Base-by-base conservation (phyloP, 176 grass and related monocot genomes). In the Aegilops umbellulata region DNA sequence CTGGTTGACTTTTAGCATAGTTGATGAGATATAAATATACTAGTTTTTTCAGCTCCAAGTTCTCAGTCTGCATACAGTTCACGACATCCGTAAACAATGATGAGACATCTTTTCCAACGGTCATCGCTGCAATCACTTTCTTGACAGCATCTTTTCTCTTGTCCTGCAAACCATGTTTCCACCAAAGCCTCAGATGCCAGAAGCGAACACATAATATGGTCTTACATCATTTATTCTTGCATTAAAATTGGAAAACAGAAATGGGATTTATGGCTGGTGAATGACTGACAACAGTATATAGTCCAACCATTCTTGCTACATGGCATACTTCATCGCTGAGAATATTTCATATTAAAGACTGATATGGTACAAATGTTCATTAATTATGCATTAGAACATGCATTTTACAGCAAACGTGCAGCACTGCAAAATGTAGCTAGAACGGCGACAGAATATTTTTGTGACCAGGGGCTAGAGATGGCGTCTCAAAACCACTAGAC, bases 31-130 rank as follows among this genome's bases (percentile, higher is more conserved):
- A 99, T 51, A 99, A 89, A 90, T 99, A 99, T 35, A 99, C 97
- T 88, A 99, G 87, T 76, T 99, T 99, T 89, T 99, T 99, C 60
- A 99, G 81, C 85, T 99, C 97, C 68, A 99, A 83, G 77, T 96
- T 99, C 79, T 99, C 97, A 11, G 97, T 99, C 83, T 99, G 97
- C 97, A 95, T 99, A 85, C 97, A 99, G 87, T 99, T 99, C 57
- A 95, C 97, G 8, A 96, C 94, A 74, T 99, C 97, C 13, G 97
- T 99, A 79, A 99, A 99, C 60, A 99, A 84, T 80, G 97, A 99
- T 35, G 94, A 99, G 34, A 99, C 94, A 88, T 99, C 92, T 92
- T 99, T 96, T 81, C 97, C 97, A 78, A 99, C 97, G 16, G 97
- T 99, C 97, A 99, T 99, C 19, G 94, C 97, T 80, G 97, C 97